Percentiles rank a stretch among this genome's conserved stretches.
These are phyloP conservation scores for Penicillium silybi DNA, from an alignment of 495 filamentous ascomycete species.

Conservation along the genomic window DNA sequence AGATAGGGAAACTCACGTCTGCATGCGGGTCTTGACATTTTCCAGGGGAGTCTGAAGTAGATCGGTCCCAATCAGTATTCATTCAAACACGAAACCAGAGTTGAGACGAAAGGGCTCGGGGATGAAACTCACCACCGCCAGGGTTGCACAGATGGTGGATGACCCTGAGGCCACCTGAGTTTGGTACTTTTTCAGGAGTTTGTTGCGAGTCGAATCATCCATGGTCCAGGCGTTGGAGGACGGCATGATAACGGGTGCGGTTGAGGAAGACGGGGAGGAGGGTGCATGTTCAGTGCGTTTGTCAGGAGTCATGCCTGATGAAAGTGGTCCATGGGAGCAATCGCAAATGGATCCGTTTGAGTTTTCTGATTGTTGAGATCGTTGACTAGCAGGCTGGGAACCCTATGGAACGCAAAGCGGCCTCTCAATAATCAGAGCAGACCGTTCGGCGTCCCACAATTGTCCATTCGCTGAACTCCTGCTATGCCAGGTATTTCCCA, in stretches of 20 bases:
- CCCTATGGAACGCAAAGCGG: constrained; percentile 53
- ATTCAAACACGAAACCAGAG: neutral
- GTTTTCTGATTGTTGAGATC: constrained; percentile 7
- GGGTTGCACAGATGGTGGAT: constrained; percentile 42
- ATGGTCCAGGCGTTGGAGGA: constrained; percentile 34
- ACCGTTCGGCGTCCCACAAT: constrained; percentile 52
- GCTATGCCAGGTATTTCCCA: constrained; percentile 8
- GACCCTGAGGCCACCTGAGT: constrained; percentile 44
- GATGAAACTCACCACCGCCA: constrained; percentile 39
- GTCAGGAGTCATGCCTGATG: constrained; percentile 43
- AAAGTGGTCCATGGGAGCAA: constrained; percentile 31
- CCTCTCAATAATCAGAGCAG: constrained; percentile 46
- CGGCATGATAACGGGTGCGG: constrained; percentile 32
- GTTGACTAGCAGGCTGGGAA: constrained; percentile 38
- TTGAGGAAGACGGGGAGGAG: constrained; percentile 28
- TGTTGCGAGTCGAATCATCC: constrained; percentile 39
- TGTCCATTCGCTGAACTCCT: constrained; percentile 32
- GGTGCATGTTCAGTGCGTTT: constrained; percentile 44
- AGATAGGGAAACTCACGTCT: constrained; percentile 36
- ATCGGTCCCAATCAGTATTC: neutral
- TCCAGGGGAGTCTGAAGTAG: constrained; percentile 42
- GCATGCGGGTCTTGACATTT: constrained; percentile 50
- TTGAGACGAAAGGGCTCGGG: neutral
- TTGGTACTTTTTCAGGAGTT: constrained; percentile 42
- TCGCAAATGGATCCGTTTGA: constrained; percentile 3